Evolutionary conservation across 495 filamentous ascomycete species (phyloP).

Genomic region (Penicillium ochrochloron): DNA sequence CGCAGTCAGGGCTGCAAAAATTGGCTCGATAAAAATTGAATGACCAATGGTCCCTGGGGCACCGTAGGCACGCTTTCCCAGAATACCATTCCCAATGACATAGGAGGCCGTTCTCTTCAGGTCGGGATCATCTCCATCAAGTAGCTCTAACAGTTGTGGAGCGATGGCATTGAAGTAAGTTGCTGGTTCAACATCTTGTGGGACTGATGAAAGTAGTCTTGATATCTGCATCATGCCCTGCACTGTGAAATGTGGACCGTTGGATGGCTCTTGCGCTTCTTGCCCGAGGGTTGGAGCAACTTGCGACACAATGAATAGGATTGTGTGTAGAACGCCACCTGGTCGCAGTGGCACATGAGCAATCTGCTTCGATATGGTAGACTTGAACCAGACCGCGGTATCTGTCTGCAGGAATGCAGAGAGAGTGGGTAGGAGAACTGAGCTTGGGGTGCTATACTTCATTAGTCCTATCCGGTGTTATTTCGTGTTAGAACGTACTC

Average conservation of each 20-base stretch:
- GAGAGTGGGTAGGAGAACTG: constrained; percentile 49
- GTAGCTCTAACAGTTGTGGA: constrained; percentile 67
- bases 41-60: constrained; percentile 72
- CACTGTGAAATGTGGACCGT: constrained; percentile 69
- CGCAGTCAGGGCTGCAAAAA: constrained; percentile 66
- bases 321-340: constrained; percentile 66
- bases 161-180: constrained; percentile 67
- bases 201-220: constrained; percentile 64
- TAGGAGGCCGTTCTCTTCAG: constrained; percentile 70
- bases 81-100: constrained; percentile 73
- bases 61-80: constrained; percentile 68
- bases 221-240: constrained; percentile 73
- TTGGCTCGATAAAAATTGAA: constrained; percentile 67
- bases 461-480: constrained; percentile 25
- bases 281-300: constrained; percentile 53
- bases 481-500: constrained; percentile 38
- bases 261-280: constrained; percentile 42
- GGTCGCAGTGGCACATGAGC: constrained; percentile 67
- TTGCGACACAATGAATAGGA: constrained; percentile 71
- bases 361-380: constrained; percentile 55
- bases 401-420: constrained; percentile 53
- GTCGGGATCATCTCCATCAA: constrained; percentile 69
- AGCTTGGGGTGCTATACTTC: constrained; percentile 43
- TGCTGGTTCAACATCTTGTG: constrained; percentile 58
- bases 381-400: constrained; percentile 52